Conservation (phyloP, 106 monocot genomes). For the Acorus gramineus region DNA sequence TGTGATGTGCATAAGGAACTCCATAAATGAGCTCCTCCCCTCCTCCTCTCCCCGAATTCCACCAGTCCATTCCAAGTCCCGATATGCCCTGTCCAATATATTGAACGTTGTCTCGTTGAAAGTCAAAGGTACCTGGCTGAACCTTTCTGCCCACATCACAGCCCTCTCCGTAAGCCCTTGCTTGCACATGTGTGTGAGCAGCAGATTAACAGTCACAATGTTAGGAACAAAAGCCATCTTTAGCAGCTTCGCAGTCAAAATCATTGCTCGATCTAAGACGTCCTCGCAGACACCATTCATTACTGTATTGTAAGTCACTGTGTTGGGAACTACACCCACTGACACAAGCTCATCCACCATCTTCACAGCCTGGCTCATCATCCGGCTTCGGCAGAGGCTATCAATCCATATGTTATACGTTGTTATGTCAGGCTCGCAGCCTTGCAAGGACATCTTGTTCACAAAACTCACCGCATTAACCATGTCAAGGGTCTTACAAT, state of each 20-base stretch:
- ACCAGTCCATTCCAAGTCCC: constrained; percentile 15
- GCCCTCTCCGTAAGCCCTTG: constrained; percentile 54
- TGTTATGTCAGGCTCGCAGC: constrained; percentile 68
- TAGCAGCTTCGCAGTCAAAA: constrained; percentile 60
- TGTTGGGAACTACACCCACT: constrained; percentile 45
- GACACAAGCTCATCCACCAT: constrained; percentile 48
- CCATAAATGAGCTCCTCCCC: constrained; percentile 39
- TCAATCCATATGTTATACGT: constrained; percentile 95
- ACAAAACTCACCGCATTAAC: constrained; percentile 29
- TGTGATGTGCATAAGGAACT: constrained; percentile 57
- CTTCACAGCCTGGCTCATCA: constrained; percentile 47
- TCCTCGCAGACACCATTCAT: constrained; percentile 73
- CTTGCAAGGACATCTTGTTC: constrained; percentile 43
- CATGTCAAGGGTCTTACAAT: constrained; percentile 40
- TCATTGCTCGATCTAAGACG: constrained; percentile 54
- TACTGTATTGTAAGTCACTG: constrained; percentile 80
- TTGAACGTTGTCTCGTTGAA: constrained; percentile 54
- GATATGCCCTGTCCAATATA: constrained; percentile 57
- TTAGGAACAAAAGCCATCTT: constrained; percentile 79
- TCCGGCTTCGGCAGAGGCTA: constrained; percentile 38
- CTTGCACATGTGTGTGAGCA: constrained; percentile 82
- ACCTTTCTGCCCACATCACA: constrained; percentile 60
- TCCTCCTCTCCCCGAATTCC: constrained; percentile 6
- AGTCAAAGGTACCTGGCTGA: constrained; percentile 42
- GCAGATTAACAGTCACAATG: constrained; percentile 60